Base-by-base conservation (phyloP, 1,284 basidiomycete species). In the Neolentinus lepideus region DNA sequence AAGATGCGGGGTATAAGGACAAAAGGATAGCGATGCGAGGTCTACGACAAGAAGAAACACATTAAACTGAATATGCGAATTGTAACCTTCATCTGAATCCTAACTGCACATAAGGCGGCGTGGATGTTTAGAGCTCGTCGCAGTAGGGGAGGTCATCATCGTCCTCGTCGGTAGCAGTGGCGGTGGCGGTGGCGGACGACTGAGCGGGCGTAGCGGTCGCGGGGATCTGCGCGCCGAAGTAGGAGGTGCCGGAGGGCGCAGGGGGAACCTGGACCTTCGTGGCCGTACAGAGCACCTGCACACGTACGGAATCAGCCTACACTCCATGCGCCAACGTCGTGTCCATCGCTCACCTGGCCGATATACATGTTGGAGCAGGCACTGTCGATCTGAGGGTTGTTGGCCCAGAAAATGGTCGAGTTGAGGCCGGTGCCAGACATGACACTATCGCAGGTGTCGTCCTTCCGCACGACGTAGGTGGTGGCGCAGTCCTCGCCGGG, bases 321-420 rank as follows among this genome's bases (percentile, higher is more conserved):
- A 19, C 22, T 8, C 4, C 8, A 31, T 3, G 29, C 4, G 26
- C 29, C 31, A 24, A 69, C 77, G 51, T 35, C 29, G 51, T 16
- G 4, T 6, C n/a, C n/a, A 12, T 9, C 12, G 19, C 51, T 3
- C 16, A 86, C 85, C 79, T 85, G 82, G 67, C 79, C 84, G 55
- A 83, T 64, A 65, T 87, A 87, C 61, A 88, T 69, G 71, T 88
- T 88, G 60, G 61, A 61, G 66, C 87, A 88, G 0, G 67, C 71
- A 0, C 58, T 12, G 63, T 82, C 64, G 62, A 89, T 70, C 66
- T 87, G 81, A n/a, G 85, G 85, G 78, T 88, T 88, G 77, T 88
- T 87, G 58, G 58, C 11, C 62, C 64, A 69, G 53, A 88, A 70
- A 2, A 80, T 69, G 35, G 81, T 81, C 3, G 60, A 52, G 71